These are phyloP conservation scores for Sclerotinia borealis DNA, from an alignment of 2,329 filamentous ascomycete species.

Conservation along the genomic window DNA sequence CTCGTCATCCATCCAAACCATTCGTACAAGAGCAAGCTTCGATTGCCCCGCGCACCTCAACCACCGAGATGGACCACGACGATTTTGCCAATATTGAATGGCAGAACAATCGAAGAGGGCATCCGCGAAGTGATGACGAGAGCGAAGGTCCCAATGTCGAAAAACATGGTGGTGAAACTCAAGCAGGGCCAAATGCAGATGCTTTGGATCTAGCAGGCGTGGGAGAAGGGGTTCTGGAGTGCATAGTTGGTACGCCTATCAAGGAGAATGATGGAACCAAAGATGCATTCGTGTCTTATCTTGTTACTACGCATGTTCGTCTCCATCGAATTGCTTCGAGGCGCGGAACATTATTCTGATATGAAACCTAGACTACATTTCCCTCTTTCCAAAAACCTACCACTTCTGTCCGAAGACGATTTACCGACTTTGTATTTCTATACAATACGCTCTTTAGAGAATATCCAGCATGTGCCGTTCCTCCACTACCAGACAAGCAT, in stretches of 20 bases:
- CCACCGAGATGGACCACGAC: constrained; percentile 40
- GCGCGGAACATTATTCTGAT: constrained; percentile 19
- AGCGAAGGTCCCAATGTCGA: constrained; percentile 15
- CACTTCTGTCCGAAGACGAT: constrained; percentile 78
- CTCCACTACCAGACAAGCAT: constrained; percentile 94
- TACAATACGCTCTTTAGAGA: constrained; percentile 85
- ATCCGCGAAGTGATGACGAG: constrained; percentile 36
- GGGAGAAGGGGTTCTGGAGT: constrained; percentile 72
- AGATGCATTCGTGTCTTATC: constrained; percentile 92
- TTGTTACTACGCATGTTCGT: constrained; percentile 80
- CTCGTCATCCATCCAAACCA: not conserved
- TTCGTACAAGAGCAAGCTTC: not conserved
- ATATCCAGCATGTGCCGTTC: constrained; percentile 86
- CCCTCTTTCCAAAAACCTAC: constrained; percentile 80
- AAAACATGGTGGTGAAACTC: constrained; percentile 20
- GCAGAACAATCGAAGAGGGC: constrained; percentile 53
- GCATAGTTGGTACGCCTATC: constrained; percentile 72
- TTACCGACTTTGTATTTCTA: constrained; percentile 96
- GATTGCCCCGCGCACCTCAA: constrained; percentile 18
- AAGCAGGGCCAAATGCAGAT: constrained; percentile 33
- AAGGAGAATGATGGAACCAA: constrained; percentile 97
- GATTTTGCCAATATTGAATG: constrained; percentile 80
- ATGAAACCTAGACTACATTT: constrained; percentile 71
- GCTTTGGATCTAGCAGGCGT: constrained; percentile 53
- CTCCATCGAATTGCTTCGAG: not conserved